Base-by-base conservation (phyloP, 2,329 filamentous ascomycete species). In the Tolypocladium ovalisporum region DNA sequence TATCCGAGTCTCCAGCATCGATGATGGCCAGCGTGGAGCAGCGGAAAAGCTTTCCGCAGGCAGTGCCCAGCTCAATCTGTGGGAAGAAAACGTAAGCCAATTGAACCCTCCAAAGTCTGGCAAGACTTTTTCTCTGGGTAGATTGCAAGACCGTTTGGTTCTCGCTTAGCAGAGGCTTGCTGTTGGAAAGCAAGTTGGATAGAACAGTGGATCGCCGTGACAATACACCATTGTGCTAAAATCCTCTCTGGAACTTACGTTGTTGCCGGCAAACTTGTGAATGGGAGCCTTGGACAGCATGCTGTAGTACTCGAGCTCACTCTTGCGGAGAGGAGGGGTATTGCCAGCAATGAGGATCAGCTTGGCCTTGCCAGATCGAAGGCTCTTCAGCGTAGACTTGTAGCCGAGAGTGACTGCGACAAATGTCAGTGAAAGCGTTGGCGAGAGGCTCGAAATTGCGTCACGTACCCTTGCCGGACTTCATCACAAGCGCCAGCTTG, bases 201-300 rank as follows among this genome's bases (percentile, higher is more conserved):
- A 35, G 13, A 17, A 22, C 35, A 7, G 35, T 8, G 24, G 6
- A 19, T 34, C 32, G 6, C 29, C 47, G 9, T 8, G 9, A 10
- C 9, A n/a, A 52, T 34, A 19, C 19, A 3, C 29, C 10, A 55
- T 49, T 52, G n/a, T 17, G 19, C 22, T 15, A 9, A n/a, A 17
- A 35, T 19, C n/a, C n/a, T 22, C 22, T 15, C 49, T 24, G 24
- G 17, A 19, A 90, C 93, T 88, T 87, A 97, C 93, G 86, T 97
- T 97, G 87, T 95, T 96, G 72, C 94, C 94, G 68, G 84, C 84
- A 82, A 97, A 97, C 84, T 99, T 94, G 84, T 97, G 93, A 71
- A 97, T 93, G 65, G 88, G 86, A 70, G 88, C 90, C 87, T 97
- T 96, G 76, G 86, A 87, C 71, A 96, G 78, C 90, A 94, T 94